Conservation (phyloP, 495 filamentous ascomycete species). For the Evansstolkia leycettana region DNA sequence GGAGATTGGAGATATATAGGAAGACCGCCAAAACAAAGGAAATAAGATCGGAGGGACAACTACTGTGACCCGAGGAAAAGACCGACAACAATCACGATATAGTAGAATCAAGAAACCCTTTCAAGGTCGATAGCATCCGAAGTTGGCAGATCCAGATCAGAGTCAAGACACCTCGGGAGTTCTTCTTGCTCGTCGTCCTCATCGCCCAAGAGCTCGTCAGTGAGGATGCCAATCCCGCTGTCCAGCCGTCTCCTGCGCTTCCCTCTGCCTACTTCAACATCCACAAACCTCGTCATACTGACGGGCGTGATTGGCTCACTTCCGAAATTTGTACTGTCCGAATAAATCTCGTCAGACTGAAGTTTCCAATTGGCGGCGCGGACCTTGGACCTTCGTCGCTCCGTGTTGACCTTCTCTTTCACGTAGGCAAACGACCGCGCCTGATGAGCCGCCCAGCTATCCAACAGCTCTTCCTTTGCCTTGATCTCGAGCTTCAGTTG, state of each 20-base stretch:
- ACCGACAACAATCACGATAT: too few species aligned
- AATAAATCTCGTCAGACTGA: slow-evolving; percentile 35
- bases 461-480: slow-evolving; percentile 23
- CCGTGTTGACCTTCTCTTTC: slow-evolving; percentile 25
- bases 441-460: slow-evolving; percentile 29
- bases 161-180: slow-evolving; percentile 15
- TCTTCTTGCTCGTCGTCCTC: slow-evolving; percentile 13
- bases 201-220: slow-evolving; percentile 35
- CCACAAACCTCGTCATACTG: slow-evolving; percentile 29
- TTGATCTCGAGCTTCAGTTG: slow-evolving; percentile 23
- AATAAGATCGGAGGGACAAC: not conserved
- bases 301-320: slow-evolving; percentile 35
- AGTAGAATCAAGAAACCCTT: too few species aligned
- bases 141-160: slow-evolving; percentile 11
- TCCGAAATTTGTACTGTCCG: slow-evolving; percentile 33
- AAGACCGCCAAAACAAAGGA: too few species aligned
- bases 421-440: slow-evolving; percentile 23
- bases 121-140: slow-evolving; percentile 3
- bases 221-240: slow-evolving; percentile 50
- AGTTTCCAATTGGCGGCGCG: slow-evolving; percentile 30
- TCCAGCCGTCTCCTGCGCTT: slow-evolving; percentile 39
- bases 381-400: slow-evolving; percentile 26
- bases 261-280: slow-evolving; percentile 35
- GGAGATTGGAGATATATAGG: too few species aligned
- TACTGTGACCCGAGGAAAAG: too few species aligned